Evolutionary conservation across 805 yeast species (phyloP), one percentile per base, ranked within the genome.

Genomic region (Lachancea waltii): DNA sequence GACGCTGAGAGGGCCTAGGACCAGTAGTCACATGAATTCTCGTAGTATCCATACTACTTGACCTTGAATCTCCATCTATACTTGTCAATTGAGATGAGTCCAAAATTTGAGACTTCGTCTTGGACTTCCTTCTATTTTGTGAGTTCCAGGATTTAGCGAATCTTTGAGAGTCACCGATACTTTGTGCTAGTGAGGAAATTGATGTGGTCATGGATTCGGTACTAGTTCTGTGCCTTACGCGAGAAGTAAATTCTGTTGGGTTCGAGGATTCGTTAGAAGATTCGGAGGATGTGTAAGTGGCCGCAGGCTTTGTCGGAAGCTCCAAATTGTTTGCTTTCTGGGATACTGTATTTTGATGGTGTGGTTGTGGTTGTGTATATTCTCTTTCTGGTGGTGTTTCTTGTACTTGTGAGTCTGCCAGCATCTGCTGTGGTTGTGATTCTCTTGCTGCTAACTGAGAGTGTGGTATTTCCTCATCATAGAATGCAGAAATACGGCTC

Each of bases 111-210:
- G 42, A 42, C 28, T 25, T 21, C 3, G 45, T 33, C 20, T 40
- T 42, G 15, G 42, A 59, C 42, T 57, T 59, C 14, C 62, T 55
- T 42, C 63, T 53, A 38, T 56, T 54, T 7, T 52, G 46, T 3
- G 62, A 58, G 34, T 59, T 59, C 64, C 64, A 59, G 5, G 64
- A 59, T 39, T 58, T 56, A 4, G 58, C 61, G 45, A 56, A 56
- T 21, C 62, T 48, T 36, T 57, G 58, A 2, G 56, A 54, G 16
- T 59, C 64, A 35, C 52, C 60, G 15, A 59, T 56, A 42, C 53
- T 54, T 27, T 54, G 51, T 3, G 54, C 60, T 47, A 55, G 47
- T 6, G 64, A 58, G 21, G 58, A 53, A 5, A 59, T 56, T 1
- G 63, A 58, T 1, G 64, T 59, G 4, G 54, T 43, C 53, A 56